Base-by-base conservation (phyloP, 169 alveolate genomes). In the Prorocentrum cordatum region DNA sequence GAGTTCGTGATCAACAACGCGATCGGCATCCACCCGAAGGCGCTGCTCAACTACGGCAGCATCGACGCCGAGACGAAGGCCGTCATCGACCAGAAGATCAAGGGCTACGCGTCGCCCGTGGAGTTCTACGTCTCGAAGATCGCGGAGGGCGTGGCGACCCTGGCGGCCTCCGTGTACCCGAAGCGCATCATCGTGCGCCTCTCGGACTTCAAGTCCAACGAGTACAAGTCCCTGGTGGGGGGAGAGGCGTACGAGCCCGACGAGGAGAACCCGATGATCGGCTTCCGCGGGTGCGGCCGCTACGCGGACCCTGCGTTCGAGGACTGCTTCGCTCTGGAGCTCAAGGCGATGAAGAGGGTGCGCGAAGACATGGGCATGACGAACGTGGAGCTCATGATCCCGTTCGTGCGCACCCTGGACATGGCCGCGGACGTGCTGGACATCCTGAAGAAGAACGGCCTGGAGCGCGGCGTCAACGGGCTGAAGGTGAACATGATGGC, bases 331-430 rank as follows among this genome's bases (percentile, higher is more conserved):
- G 54, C 88, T 42, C 58, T 79, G 88, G 88, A 79, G 75, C 64
- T 79, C 68, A 75, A 79, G 88, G 82, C 88, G 35, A 47, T 79
- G 75, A 79, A 79, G 88, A 79, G 58, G 39, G 88, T 59, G 42
- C 88, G 88, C 0, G 88, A 75, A 14, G 88, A 79, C 64, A 79
- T 79, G 88, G 88, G 88, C 20, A 42, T 79, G 88, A 79, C 38
- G 75, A 79, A 79, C 24, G 88, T 79, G 75, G 88, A 79, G 75
- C 33, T 79, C 75, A 79, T 79, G 88, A 79, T 79, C n/a, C 88
- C 88, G 62, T 79, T 79, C 75, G 88, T 79, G 47, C 73, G 88
- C 24, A 79, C 88, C 75, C 32, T 79, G 88, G 88, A 79, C 64
- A 77, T 77, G 88, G 88, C 88, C 75, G 59, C 35, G 33, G 88